phyloP scores from a whole-genome alignment of 768 basidiomycete species.

The Suillus discolor region DNA sequence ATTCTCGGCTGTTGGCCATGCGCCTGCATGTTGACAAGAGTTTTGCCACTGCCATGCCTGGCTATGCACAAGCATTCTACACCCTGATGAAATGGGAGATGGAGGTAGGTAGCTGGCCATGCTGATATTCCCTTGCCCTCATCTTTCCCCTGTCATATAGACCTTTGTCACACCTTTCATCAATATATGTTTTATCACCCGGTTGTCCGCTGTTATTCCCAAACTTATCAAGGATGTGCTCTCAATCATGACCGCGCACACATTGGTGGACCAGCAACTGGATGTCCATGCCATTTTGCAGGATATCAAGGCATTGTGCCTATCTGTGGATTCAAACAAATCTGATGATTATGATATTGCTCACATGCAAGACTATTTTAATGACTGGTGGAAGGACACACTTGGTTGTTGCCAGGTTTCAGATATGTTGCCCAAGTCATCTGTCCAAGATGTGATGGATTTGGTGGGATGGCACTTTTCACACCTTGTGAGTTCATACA shows the following conservation, averaged over 20 bases:
- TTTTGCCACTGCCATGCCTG: too few relatives aligned
- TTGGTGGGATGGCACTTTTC: not conserved
- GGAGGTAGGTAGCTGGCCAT: not conserved
- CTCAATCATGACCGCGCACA: not conserved
- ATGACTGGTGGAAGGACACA: not conserved
- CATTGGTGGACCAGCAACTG: not conserved
- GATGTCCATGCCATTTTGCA: not conserved
- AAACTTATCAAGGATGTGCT: not conserved
- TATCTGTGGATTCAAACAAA: not conserved
- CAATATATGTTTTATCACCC: not conserved
- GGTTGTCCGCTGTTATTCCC: not conserved
- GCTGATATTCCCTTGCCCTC: not conserved
- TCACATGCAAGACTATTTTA: not conserved
- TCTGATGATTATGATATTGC: not conserved
- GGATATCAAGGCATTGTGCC: not conserved
- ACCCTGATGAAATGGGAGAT: too few relatives aligned
- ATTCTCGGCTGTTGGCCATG: too few relatives aligned
- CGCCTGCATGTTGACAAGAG: too few relatives aligned
- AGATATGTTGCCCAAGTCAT: constrained; percentile 1
- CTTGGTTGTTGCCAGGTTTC: not conserved
- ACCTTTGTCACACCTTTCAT: not conserved
- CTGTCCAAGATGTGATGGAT: not conserved
- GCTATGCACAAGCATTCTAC: too few relatives aligned
- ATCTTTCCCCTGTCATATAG: not conserved
- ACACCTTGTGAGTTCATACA: not conserved